Evolutionary conservation across 2,329 filamentous ascomycete species (phyloP), one percentile per base, ranked within the genome.

Genomic region (Curvularia spicifera): DNA sequence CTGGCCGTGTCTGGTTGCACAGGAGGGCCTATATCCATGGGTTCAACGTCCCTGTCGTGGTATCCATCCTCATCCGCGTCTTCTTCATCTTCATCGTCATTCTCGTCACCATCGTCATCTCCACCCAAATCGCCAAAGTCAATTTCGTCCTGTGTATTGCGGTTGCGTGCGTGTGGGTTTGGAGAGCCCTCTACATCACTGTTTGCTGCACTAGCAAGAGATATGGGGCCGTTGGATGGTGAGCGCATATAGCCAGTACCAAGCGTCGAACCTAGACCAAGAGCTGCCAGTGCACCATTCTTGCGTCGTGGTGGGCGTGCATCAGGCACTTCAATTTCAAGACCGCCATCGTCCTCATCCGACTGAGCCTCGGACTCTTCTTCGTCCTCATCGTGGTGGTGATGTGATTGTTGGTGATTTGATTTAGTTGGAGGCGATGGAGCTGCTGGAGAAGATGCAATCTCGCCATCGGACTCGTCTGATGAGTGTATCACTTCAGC

Each of bases 191-290:
- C 67, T 3, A 61, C 68, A 2, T 58, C 56, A 47, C 69, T 79
- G 56, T 72, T 80, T 7, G 79, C 78, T 0, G 78, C 80, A 58
- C 76, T 79, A 15, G 75, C 76, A 37, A 81, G 71, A 15, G 74
- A 78, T 44, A 81, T 80, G 2, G 80, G 80, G 3, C 79, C 79
- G 26, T 71, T 69, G 22, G 67, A 69, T 0, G 74, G 73, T 2
- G 69, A 71, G 9, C 66, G 65, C 28, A 65, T 59, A n/a, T 66
- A 62, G 5, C 64, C 58, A 5, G 60, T 54, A 20, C 72, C 73
- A 1, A 78, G 62, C 26, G 68, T 53, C 56, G 71, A 60, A 48
- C 69, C 56, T 51, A 75, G 54, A 40, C 69, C 71, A 0, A 73
- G 66, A 18, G 66, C 69, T 47, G 61, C 66, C 46, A 74, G 60